Evolutionary conservation across 768 basidiomycete species (phyloP).

Genomic region (Lentinula detonsa): DNA sequence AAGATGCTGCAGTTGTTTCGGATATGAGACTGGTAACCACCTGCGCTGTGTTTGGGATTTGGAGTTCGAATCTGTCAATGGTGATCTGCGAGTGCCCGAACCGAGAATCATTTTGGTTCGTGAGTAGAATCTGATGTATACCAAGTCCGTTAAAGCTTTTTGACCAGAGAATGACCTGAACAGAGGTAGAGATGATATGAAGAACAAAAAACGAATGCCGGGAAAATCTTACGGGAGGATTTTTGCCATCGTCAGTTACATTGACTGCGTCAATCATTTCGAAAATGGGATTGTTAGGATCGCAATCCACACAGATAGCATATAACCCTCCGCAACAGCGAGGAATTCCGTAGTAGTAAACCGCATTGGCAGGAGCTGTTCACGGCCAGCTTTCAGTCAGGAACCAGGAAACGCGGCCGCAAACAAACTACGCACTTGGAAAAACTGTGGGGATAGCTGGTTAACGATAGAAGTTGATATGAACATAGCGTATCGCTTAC

Average conservation of each 20-base stretch:
- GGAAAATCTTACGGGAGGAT: slow-evolving; percentile 20
- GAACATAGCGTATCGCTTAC: slow-evolving; percentile 11
- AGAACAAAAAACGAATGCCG: background rate
- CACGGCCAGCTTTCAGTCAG: background rate
- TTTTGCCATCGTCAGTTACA: slow-evolving; percentile 20
- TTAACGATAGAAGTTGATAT: background rate
- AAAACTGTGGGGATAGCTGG: background rate
- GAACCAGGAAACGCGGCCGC: background rate
- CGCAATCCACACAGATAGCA: slow-evolving; percentile 27
- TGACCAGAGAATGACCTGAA: slow-evolving; percentile 18
- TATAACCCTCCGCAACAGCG: slow-evolving; percentile 21
- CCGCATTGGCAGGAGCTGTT: slow-evolving; percentile 19
- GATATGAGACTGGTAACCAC: background rate
- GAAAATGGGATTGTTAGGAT: slow-evolving; percentile 18
- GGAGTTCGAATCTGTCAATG: slow-evolving; percentile 19
- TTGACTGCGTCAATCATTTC: slow-evolving; percentile 22
- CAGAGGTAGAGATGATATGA: background rate
- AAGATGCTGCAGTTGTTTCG: background rate
- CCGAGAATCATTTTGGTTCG: slow-evolving; percentile 18
- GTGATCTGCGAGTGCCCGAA: slow-evolving; percentile 24
- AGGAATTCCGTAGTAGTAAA: slow-evolving; percentile 24
- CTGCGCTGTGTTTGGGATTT: slow-evolving; percentile 10
- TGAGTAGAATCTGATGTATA: slow-evolving; percentile 22
- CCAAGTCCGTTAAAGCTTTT: slow-evolving; percentile 15
- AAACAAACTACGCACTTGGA: slow-evolving; percentile 2